Evolutionary conservation across 163 green algal genomes (phyloP).

Genomic region (Chlamydomonas reinhardtii): DNA sequence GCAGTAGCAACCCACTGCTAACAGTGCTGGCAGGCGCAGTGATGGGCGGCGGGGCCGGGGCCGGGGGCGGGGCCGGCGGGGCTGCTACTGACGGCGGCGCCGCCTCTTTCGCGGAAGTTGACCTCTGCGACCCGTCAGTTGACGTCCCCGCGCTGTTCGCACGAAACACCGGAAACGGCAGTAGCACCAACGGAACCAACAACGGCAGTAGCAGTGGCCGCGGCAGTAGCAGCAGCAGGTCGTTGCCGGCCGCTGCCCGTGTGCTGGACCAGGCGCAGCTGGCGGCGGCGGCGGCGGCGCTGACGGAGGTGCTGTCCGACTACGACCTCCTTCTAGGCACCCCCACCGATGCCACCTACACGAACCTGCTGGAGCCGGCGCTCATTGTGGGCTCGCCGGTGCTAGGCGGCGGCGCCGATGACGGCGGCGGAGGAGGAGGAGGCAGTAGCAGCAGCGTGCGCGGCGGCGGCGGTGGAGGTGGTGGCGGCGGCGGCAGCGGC

Average conservation of each 20-base stretch:
- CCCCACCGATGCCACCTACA: slow-evolving; percentile 22
- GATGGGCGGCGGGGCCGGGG: neutral
- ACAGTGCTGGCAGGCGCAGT: neutral
- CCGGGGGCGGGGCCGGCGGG: neutral
- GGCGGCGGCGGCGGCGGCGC: neutral
- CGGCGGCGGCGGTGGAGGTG: neutral
- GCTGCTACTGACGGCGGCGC: neutral
- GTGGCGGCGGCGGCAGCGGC: slow-evolving; percentile 17
- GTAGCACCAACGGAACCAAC: neutral
- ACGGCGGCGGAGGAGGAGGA: too few species aligned
- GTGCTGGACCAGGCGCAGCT: neutral
- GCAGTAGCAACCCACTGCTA: neutral
- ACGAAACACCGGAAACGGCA: too few species aligned
- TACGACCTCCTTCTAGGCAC: slow-evolving; percentile 41
- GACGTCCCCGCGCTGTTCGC: slow-evolving; percentile 3
- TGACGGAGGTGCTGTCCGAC: slow-evolving; percentile 29
- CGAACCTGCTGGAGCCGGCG: slow-evolving; percentile 47
- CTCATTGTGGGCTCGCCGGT: slow-evolving; percentile 16
- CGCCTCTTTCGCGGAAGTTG: neutral
- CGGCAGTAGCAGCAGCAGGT: neutral
- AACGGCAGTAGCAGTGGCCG: too few species aligned
- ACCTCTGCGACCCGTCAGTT: slow-evolving; percentile 36
- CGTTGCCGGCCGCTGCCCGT: neutral
- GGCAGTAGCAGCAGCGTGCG: slow-evolving; percentile 20
- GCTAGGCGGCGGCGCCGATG: neutral